Conservation (phyloP, 176 grass and related monocot genomes). For the Musa itinerans region DNA sequence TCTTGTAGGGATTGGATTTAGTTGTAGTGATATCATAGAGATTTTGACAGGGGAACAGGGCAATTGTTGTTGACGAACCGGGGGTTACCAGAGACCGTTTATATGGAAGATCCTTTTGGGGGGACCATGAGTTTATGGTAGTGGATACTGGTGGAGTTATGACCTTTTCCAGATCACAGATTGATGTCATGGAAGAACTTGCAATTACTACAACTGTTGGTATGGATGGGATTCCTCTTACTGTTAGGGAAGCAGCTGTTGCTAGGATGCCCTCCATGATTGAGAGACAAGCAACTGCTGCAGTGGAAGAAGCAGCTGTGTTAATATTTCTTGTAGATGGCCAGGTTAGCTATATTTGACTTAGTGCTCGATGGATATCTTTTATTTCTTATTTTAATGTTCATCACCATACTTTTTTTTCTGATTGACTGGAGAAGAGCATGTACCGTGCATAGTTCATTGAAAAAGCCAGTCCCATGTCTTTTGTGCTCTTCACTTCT, state of each 20-base stretch:
- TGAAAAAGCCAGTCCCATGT: no score
- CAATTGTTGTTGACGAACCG: slow-evolving; percentile 94
- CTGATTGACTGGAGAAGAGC: no score
- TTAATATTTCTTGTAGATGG: slow-evolving; percentile 89
- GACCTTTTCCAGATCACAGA: slow-evolving; percentile 73
- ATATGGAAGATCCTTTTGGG: slow-evolving; percentile 76
- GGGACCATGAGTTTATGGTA: slow-evolving; percentile 73
- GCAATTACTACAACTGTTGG: slow-evolving; percentile 74
- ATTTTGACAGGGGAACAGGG: slow-evolving; percentile 49
- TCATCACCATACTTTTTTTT: no score
- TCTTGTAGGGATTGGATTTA: neutral
- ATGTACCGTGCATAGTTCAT: no score
- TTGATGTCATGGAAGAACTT: slow-evolving; percentile 85
- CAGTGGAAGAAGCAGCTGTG: slow-evolving; percentile 71
- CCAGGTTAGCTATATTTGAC: slow-evolving; percentile 32
- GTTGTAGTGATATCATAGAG: neutral
- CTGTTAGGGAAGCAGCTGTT: slow-evolving; percentile 74
- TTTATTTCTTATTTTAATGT: no score
- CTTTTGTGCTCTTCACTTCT: no score
- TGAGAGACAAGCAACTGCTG: slow-evolving; percentile 78
- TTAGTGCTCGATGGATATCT: neutral
- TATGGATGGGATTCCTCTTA: slow-evolving; percentile 89
- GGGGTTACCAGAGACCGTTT: slow-evolving; percentile 87
- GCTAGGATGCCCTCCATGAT: slow-evolving; percentile 96
- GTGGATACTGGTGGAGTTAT: slow-evolving; percentile 87